phyloP scores from a whole-genome alignment of 2,329 filamentous ascomycete species.

The Colletotrichum scovillei region DNA sequence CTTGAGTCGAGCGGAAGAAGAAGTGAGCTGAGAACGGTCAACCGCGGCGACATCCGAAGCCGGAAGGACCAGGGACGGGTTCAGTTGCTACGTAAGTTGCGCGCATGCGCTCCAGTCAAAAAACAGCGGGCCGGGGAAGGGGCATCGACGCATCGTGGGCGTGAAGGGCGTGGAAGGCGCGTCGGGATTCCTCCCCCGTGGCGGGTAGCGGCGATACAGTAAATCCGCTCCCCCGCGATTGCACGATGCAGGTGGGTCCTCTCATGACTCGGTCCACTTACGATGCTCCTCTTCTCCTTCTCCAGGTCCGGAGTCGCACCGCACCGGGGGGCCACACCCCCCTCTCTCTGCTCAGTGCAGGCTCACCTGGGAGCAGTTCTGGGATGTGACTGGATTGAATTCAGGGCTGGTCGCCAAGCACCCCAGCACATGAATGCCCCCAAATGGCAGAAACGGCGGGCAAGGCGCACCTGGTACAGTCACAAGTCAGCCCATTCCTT shows the following conservation, averaged over 20 bases:
- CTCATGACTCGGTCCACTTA: constrained; percentile 16
- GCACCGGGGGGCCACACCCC: neutral
- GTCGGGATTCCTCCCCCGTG: neutral
- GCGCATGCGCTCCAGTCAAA: constrained; percentile 32
- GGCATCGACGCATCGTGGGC: too few relatives aligned
- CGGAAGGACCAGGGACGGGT: constrained; percentile 8
- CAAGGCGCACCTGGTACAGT: constrained; percentile 11
- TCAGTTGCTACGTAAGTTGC: neutral
- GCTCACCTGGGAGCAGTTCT: too few relatives aligned
- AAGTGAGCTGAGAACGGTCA: constrained; percentile 5
- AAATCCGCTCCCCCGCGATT: constrained; percentile 14
- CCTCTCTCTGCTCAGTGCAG: neutral
- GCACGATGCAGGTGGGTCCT: neutral
- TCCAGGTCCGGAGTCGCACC: constrained; percentile 14
- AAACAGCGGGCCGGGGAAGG: neutral
- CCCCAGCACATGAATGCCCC: neutral
- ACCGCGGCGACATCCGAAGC: constrained; percentile 20
- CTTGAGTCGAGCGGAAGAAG: neutral
- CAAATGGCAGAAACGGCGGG: neutral
- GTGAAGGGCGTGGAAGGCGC: neutral
- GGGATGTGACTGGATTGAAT: neutral
- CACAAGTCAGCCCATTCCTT: constrained; percentile 33
- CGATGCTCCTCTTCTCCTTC: neutral
- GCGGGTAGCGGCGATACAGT: constrained; percentile 9
- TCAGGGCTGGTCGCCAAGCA: neutral